Evolutionary conservation across 2,329 filamentous ascomycete genomes (phyloP), one percentile per base, ranked within the genome.

Genomic region (Neurospora sp.): DNA sequence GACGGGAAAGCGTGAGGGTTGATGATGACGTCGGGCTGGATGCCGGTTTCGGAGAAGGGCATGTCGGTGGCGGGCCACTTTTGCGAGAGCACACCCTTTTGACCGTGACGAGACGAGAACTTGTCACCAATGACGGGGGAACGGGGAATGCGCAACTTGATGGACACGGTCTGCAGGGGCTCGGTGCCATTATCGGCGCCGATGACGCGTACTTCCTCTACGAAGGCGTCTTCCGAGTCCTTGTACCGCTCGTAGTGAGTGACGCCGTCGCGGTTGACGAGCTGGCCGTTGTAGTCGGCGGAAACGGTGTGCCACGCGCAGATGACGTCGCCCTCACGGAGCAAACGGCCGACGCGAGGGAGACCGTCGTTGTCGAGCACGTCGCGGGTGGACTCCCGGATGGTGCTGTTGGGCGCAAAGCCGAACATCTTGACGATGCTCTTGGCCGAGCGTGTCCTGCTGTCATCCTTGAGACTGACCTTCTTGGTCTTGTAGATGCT

Each of bases 1-100:
- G 95, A 98, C 8, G 96, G 96, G 86, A 99, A 99, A 78, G 96
- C 96, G 86, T 99, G 96, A 52, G 96, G 96, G 83, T 99, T 99
- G 85, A 99, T 99, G 81, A 99, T 99, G 76, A 97, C 86, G 81
- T 99, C 96, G 10, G 96, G 96, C 78, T 97, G 94, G 72, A 99
- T 98, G 69, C 96, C 96, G 6, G 91, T 92, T 82, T 99, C 96
- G 2, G 92, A 93, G 82, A 98, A 99, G 3, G 96, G 96, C 92
- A 99, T 96, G 79, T 98, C 94, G 71, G 92, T 84, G 2, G 90
- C 87, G 0, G 94, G 96, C 93, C 96, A 99, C 79, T 97, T 96
- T 79, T 98, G 95, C 19, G 93, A 97, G 77, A 88, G 90, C 67
- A 98, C 96, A 88, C 96, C 96, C 82, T 99, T 99, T 80, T 99